phyloP scores from a whole-genome alignment of 2,329 filamentous ascomycete genomes.

The Raffaelea ambrosiae region DNA sequence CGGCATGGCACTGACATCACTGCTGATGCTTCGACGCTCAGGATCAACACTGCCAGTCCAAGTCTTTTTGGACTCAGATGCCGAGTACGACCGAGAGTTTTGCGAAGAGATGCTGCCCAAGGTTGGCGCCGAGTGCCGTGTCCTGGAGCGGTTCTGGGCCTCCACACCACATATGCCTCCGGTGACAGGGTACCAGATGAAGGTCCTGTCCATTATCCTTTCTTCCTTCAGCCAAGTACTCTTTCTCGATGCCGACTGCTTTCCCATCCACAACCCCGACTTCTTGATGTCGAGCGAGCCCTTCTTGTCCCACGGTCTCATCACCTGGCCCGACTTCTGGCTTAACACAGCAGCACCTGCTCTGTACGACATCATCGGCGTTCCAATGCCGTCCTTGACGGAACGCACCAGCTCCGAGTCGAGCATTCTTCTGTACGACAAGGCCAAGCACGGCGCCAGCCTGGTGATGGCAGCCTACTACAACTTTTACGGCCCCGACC shows the following conservation, averaged over 20 bases:
- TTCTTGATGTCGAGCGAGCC: constrained; percentile 41
- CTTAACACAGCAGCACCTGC: constrained; percentile 29
- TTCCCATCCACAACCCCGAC: constrained; percentile 31
- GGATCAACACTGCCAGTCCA: constrained; percentile 40
- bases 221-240: constrained; percentile 51
- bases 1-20: constrained; percentile 38
- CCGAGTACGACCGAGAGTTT: constrained; percentile 20
- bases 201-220: constrained; percentile 47
- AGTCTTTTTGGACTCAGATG: constrained; percentile 24
- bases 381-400: constrained; percentile 20
- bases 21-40: constrained; percentile 42
- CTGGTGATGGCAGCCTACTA: constrained; percentile 44
- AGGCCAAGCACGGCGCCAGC: constrained; percentile 33
- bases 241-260: constrained; percentile 50
- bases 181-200: constrained; percentile 42
- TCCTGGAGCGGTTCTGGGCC: constrained; percentile 20
- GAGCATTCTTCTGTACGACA: constrained; percentile 39
- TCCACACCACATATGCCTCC: constrained; percentile 11
- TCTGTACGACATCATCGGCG: constrained; percentile 34
- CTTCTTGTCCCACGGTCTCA: constrained; percentile 40
- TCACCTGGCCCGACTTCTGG: constrained; percentile 52
- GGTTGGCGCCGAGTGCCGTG: constrained; percentile 23
- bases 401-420: constrained; percentile 33
- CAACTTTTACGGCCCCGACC: constrained; percentile 43
- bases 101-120: constrained; percentile 21